Percentiles rank a stretch among this genome's conserved stretches.
phyloP scores from a whole-genome alignment of 2,329 filamentous ascomycete genomes.

The Byssoonygena ceratinophila region DNA sequence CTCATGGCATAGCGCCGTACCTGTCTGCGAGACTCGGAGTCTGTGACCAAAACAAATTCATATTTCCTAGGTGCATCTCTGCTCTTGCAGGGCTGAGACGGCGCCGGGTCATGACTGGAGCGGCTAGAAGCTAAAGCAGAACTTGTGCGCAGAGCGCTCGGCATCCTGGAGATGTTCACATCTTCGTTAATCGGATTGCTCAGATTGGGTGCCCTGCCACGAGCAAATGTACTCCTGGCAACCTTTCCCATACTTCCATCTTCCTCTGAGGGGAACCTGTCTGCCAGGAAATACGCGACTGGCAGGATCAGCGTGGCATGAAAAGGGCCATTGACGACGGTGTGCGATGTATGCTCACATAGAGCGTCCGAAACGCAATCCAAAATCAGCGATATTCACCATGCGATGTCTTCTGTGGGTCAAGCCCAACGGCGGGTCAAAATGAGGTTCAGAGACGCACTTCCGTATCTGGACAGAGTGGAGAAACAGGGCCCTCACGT shows the following conservation, averaged over 20 bases:
- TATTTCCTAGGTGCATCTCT: constrained; percentile 21
- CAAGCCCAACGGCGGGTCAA: not conserved
- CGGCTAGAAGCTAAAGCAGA: not conserved
- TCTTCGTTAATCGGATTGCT: not conserved
- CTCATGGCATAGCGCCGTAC: constrained; percentile 31
- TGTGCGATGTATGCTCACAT: not conserved
- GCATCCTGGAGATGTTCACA: not conserved
- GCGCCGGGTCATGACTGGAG: not conserved
- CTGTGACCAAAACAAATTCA: constrained; percentile 28
- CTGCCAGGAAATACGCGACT: not conserved
- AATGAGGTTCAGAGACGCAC: constrained; percentile 1
- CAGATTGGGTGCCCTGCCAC: not conserved
- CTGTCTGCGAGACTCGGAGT: constrained; percentile 26
- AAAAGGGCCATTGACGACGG: not conserved
- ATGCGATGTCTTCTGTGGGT: not conserved
- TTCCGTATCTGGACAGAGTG: constrained; percentile 16
- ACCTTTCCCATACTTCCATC: constrained; percentile 22
- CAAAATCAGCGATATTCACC: not conserved
- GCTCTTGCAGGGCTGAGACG: constrained; percentile 1
- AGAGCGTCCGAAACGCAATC: not conserved
- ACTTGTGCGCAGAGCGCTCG: not conserved
- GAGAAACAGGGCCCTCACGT: constrained; percentile 8
- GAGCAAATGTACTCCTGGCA: constrained; percentile 8
- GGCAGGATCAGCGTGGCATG: constrained; percentile 1
- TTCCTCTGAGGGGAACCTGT: not conserved